Base-by-base conservation (phyloP, 2,329 filamentous ascomycete species). In the Aureobasidium musti region DNA sequence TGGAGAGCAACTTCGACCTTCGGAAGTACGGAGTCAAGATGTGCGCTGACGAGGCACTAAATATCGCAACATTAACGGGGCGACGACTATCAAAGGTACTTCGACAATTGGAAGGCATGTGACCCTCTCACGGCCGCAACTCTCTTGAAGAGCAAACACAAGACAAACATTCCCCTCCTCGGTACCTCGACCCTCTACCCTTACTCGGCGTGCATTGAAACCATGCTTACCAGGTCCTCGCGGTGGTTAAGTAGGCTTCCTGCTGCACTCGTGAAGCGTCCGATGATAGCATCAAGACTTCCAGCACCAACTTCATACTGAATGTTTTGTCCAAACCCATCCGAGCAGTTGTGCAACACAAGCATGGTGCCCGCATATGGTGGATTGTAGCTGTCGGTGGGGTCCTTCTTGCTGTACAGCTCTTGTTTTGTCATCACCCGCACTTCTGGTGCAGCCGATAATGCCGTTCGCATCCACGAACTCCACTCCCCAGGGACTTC, bases 11-110 rank as follows among this genome's bases (percentile, higher is more conserved):
- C 61, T 26, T 23, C 41, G 45, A 45, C n/a, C 23, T 19, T 28
- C 61, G 61, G 61, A 23, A 64, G 47, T 53, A 63, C 60, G 60
- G 60, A 63, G 23, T 63, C 47, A 43, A 63, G 49, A 64, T 45
- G 61, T 41, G 61, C 61, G 61, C 47, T 64, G 49, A 54, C 61
- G 61, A 64, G 61, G 47, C 35, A 64, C 26, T 53, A 64, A 64
- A 54, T 64, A 33, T 63, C 59, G 59, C 59, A 39, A 39, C 33
- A 63, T 63, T 63, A 63, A 63, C 59, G 59, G 59, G 59, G 39
- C 30, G 30, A 30, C 14, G 33, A 52, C 59, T 50, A 63, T 52
- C 59, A 47, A 61, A 61, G 41, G 57, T 61, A 61, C 57, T 49
- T 61, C 23, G 26, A 61, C 11, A 54, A 37, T 37, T 54, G 50